Conservation (phyloP, 2,329 filamentous ascomycete genomes). For the Microascus cirrosus region DNA sequence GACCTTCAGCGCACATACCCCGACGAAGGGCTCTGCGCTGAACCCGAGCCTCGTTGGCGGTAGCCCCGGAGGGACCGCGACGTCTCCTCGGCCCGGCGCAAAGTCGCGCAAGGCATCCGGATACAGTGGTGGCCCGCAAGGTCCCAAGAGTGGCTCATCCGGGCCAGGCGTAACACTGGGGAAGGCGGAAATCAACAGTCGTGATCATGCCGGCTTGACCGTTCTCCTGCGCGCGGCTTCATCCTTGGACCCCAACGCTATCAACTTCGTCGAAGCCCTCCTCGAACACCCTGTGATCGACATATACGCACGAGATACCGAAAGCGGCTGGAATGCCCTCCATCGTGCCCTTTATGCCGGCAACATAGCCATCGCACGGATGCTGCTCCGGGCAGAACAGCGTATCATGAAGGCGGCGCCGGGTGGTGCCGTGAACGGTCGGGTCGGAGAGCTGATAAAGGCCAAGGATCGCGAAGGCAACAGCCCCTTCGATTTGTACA, state of each 20-base stretch:
- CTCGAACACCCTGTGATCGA: slow-evolving; percentile 76
- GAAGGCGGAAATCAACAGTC: slow-evolving; percentile 68
- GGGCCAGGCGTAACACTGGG: slow-evolving; percentile 19
- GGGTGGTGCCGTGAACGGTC: slow-evolving; percentile 41
- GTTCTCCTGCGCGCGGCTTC: slow-evolving; percentile 77
- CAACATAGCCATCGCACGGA: slow-evolving; percentile 74
- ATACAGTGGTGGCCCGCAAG: slow-evolving; percentile 28
- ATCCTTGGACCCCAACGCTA: slow-evolving; percentile 56
- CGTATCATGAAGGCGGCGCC: slow-evolving; percentile 51
- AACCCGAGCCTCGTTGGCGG: slow-evolving; percentile 10
- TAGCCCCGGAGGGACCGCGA: slow-evolving; percentile 22
- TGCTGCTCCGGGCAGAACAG: slow-evolving; percentile 69
- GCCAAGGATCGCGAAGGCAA: slow-evolving; percentile 93
- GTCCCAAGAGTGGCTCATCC: slow-evolving; percentile 22
- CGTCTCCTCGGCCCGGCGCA: slow-evolving; percentile 34
- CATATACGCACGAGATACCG: slow-evolving; percentile 74
- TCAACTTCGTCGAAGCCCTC: slow-evolving; percentile 66
- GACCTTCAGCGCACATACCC: slow-evolving; percentile 43
- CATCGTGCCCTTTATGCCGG: slow-evolving; percentile 86
- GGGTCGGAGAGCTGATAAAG: slow-evolving; percentile 71
- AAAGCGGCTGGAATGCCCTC: slow-evolving; percentile 93
- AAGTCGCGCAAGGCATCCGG: slow-evolving; percentile 45
- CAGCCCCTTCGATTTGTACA: slow-evolving; percentile 88
- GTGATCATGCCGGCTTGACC: slow-evolving; percentile 71
- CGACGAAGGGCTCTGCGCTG: slow-evolving; percentile 41